Base-by-base conservation (phyloP, 2,329 filamentous ascomycete genomes). In the Penicillium sp. region DNA sequence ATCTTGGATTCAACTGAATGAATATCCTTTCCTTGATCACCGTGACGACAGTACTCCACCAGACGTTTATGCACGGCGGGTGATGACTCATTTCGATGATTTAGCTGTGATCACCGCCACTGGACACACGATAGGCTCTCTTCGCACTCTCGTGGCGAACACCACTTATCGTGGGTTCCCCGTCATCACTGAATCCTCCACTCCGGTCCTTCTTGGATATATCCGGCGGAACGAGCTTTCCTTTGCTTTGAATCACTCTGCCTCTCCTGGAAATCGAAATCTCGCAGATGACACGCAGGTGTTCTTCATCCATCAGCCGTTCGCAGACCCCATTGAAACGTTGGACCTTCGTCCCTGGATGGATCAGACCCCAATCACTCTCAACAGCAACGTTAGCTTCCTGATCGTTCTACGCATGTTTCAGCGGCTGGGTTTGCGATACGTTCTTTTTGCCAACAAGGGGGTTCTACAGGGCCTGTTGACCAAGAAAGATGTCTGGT, bases 401-500 rank as follows among this genome's bases (percentile, higher is more conserved):
- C 84, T 90, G 64, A 79, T 97, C n/a, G 88, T 88, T 3, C 84
- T 94, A 25, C 84, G 81, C 48, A 94, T 98, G 78, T 97, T 98
- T 70, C 90, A 95, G 73, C 91, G 91, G 65, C 80, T 98, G 7
- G 93, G 93, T 18, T 72, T 98, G 52, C 81, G 91, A 43, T 96
- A 97, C 71, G 82, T 98, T 4, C 73, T 97, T 3, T 94, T 97
- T 66, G 83, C 82, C 35, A 88, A 96, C 56, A 80, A 84, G 42
- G 93, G 93, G 18, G 80, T 81, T 43, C 72, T 98, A 35, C 84
- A 88, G 66, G 93, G 93, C 0, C 69, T 98, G 41, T 73, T 97
- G 57, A 98, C 93, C 18, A 97, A 97, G 75, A 98, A 98, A 74
- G 93, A 98, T 70, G 84, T 95, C 32, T 97, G 90, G 88, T 90